phyloP scores from a whole-genome alignment of 2,329 filamentous ascomycete species.

The Mycogone perniciosa region DNA sequence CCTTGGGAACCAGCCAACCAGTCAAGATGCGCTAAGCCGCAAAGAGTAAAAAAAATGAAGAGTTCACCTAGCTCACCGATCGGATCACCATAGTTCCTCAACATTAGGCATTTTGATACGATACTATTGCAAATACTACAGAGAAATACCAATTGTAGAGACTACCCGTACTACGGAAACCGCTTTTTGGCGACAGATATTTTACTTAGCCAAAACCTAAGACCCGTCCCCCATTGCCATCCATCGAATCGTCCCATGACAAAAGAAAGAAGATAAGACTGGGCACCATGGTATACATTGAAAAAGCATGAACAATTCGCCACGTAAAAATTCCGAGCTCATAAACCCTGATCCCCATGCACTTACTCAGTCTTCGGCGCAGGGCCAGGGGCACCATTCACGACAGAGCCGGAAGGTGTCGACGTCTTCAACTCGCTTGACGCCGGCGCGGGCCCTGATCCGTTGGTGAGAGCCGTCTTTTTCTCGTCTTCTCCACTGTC shows the following conservation, averaged over 20 bases:
- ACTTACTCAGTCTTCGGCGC: slow-evolving; percentile 41
- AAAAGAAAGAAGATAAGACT: slow-evolving; percentile 16
- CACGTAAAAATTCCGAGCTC: slow-evolving; percentile 21
- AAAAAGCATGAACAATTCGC: slow-evolving; percentile 14
- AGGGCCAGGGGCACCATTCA: slow-evolving; percentile 38
- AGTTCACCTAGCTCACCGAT: too few relatives aligned
- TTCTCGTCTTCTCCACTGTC: slow-evolving; percentile 86
- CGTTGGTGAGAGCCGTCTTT: slow-evolving; percentile 43
- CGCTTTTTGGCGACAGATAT: slow-evolving; percentile 20
- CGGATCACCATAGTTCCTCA: too few relatives aligned
- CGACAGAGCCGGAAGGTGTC: slow-evolving; percentile 39
- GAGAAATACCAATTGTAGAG: neutral
- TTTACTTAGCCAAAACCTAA: slow-evolving; percentile 25
- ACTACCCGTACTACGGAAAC: slow-evolving; percentile 18
- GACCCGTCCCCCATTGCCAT: slow-evolving; percentile 6
- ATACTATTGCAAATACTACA: neutral
- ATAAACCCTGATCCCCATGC: slow-evolving; percentile 15
- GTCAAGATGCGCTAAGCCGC: neutral
- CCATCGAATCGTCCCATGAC: slow-evolving; percentile 15
- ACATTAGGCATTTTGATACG: too few relatives aligned
- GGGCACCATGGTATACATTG: slow-evolving; percentile 17
- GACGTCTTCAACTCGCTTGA: slow-evolving; percentile 47
- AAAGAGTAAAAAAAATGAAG: neutral
- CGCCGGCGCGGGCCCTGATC: slow-evolving; percentile 40
- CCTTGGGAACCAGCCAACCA: neutral